Base-by-base conservation (phyloP, 768 basidiomycete species). In the Tephrocybe rancida region DNA sequence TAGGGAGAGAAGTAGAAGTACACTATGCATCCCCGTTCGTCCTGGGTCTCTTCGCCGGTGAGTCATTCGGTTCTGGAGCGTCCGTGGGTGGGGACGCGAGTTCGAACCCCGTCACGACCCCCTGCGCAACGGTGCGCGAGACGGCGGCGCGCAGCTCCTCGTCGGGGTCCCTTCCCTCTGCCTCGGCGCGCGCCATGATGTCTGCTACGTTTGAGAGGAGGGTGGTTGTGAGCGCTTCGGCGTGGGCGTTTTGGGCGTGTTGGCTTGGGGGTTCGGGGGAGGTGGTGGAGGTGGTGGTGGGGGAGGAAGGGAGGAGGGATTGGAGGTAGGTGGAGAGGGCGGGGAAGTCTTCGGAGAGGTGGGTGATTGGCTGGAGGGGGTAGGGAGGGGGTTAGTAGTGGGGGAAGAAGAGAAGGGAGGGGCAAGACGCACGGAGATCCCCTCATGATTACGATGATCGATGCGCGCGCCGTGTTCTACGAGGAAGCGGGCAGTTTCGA, bases 401-500 rank as follows among this genome's bases (percentile, higher is more conserved):
- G 26, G 38, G 48, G 30, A 45, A 48, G 7, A 49, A 35, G 30
- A 11, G 25, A 38, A 9, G 37, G n/a, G n/a, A 5, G 5, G 39
- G 39, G 30, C 30, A 32, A 7, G 39, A 78, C 88, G 41, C 65
- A 95, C 94, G 26, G 88, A 87, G 46, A 91, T 64, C 16, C 89
- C 92, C 57, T 92, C 85, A 47, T 70, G 65, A 67, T 97, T 96
- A 56, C 72, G 75, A 58, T 77, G 71, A 63, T 82, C 74, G 24
- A 86, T 67, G 44, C 72, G 67, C 5, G 94, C 93, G 16, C 94
- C 94, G 56, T 88, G 83, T 50, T 88, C 78, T 60, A 96, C 74
- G 56, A 97, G 83, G 70, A 79, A 92, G 13, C 75, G 78, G 2
- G 95, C 94, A 0, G 88, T 89, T 54, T 86, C 81, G 37, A 90